Conservation (phyloP, 179 eudicot species). For the Silene noctiflora region DNA sequence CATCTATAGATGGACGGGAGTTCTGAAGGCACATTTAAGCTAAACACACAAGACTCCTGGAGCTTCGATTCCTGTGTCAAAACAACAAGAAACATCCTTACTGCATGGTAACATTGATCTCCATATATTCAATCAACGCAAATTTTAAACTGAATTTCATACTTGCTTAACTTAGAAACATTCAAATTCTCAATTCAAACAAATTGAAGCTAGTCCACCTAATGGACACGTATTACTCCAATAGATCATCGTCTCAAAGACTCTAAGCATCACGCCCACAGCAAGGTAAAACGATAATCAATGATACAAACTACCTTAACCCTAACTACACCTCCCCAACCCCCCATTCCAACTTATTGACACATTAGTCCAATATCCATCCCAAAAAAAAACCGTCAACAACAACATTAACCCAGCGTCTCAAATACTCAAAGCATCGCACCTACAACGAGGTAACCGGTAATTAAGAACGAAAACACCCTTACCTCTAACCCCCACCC, state of each 20-base stretch:
- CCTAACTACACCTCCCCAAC: background rate
- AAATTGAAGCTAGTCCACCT: background rate
- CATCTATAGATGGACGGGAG: constrained; percentile 59
- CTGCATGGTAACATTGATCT: background rate
- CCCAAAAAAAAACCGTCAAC: background rate
- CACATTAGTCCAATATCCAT: background rate
- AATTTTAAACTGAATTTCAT: background rate
- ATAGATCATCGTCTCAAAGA: background rate
- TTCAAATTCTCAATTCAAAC: background rate
- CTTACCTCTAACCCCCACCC: background rate
- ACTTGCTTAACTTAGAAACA: background rate
- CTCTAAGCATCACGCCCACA: background rate
- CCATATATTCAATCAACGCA: background rate
- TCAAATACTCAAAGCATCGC: background rate
- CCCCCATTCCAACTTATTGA: background rate
- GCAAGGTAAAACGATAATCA: background rate
- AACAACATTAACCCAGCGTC: background rate
- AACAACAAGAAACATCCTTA: constrained; percentile 8
- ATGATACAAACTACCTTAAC: background rate
- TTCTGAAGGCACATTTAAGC: constrained; percentile 79
- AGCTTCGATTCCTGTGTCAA: constrained; percentile 7
- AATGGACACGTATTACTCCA: background rate
- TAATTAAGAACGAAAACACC: background rate
- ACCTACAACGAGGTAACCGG: background rate
- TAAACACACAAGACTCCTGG: background rate